phyloP scores from a whole-genome alignment of 495 filamentous ascomycete species.

The Daldinia vernicosa region DNA sequence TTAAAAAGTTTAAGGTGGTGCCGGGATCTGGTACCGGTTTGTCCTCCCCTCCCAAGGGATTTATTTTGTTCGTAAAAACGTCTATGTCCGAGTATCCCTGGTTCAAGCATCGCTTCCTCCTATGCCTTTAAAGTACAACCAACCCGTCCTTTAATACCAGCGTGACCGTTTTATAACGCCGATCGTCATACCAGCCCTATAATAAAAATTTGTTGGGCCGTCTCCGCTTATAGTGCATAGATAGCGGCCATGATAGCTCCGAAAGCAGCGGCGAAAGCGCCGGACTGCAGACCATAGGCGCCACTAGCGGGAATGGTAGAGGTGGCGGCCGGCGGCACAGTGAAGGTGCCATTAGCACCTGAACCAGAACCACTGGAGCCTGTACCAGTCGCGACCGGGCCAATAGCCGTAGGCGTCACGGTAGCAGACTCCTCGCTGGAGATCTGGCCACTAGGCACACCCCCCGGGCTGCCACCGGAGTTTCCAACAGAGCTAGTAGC shows the following conservation, averaged over 20 bases:
- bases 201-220: conserved; percentile 5
- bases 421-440: conserved; percentile 39
- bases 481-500: conserved; percentile 21
- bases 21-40: conserved; percentile 30
- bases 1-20: conserved; percentile 31
- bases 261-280: conserved; percentile 44
- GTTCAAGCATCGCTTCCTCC: conserved; percentile 11
- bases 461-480: conserved; percentile 39
- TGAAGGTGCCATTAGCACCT: conserved; percentile 37
- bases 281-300: conserved; percentile 32
- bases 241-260: conserved; percentile 45
- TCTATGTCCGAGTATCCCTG: conserved; percentile 34
- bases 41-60: conserved; percentile 14
- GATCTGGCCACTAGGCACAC: conserved; percentile 34
- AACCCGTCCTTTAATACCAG: conserved; percentile 15
- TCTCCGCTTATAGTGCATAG: conserved; percentile 38
- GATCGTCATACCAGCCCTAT: conserved; percentile 16
- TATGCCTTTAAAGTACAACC: conserved; percentile 17
- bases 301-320: conserved; percentile 36
- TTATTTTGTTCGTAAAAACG: conserved; percentile 26
- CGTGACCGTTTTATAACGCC: conserved; percentile 33
- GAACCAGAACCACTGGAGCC: conserved; percentile 43
- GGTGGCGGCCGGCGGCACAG: conserved; percentile 28
- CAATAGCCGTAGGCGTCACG: conserved; percentile 30
- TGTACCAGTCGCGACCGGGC: conserved; percentile 32